Evolutionary conservation across 495 filamentous ascomycete genomes (phyloP).

Genomic region (Penicillium bialowiezense): DNA sequence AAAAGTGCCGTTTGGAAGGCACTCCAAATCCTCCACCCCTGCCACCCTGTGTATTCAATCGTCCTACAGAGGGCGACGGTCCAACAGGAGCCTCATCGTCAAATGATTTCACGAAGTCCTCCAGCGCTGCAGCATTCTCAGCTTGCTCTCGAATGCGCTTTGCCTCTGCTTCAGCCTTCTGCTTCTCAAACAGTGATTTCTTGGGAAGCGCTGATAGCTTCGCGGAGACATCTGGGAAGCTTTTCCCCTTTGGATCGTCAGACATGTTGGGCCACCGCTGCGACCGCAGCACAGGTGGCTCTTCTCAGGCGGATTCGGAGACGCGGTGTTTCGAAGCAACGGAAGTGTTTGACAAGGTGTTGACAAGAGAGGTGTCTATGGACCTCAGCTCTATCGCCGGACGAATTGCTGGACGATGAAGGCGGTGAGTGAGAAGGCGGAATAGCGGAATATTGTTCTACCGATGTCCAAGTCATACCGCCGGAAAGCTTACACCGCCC

Average conservation of each 20-base stretch:
- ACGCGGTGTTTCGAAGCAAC: too few relatives aligned
- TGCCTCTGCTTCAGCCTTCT: slow-evolving; percentile 89
- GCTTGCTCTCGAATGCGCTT: slow-evolving; percentile 84
- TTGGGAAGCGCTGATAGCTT: slow-evolving; percentile 81
- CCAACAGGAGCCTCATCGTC: slow-evolving; percentile 61
- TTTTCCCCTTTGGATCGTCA: slow-evolving; percentile 46
- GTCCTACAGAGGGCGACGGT: slow-evolving; percentile 19
- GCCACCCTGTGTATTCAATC: slow-evolving; percentile 33
- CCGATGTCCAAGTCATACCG: too few relatives aligned
- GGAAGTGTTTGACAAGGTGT: too few relatives aligned
- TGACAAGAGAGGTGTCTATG: too few relatives aligned
- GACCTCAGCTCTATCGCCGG: too few relatives aligned
- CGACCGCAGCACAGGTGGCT: slow-evolving; percentile 16
- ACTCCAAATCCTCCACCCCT: slow-evolving; percentile 42
- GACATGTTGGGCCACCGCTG: slow-evolving; percentile 33
- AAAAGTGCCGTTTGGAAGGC: slow-evolving; percentile 55
- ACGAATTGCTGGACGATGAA: too few relatives aligned
- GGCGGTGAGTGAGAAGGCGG: too few relatives aligned
- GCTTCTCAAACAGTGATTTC: slow-evolving; percentile 88
- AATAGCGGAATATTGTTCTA: too few relatives aligned
- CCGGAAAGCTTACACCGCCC: too few relatives aligned
- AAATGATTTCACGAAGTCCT: slow-evolving; percentile 89
- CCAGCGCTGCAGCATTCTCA: slow-evolving; percentile 85
- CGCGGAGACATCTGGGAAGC: slow-evolving; percentile 79
- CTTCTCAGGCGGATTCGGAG: not conserved